Percentiles rank a stretch among this genome's conserved stretches.
These are phyloP conservation scores for Psidium guajava DNA, from an alignment of 345 rosid genomes.

Conservation along the genomic window DNA sequence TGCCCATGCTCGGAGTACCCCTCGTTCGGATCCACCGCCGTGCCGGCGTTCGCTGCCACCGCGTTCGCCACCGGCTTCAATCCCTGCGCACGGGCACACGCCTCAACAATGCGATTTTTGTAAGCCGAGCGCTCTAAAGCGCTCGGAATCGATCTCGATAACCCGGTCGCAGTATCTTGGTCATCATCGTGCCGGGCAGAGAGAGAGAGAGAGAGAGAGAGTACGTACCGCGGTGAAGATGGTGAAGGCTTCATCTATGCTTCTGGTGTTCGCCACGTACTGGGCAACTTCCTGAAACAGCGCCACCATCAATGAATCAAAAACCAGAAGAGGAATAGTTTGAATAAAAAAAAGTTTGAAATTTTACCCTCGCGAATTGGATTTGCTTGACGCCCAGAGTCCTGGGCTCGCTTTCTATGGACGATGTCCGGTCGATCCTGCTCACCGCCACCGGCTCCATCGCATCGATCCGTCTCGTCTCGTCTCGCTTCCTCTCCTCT, in stretches of 20 bases:
- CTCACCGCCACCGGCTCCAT: neutral
- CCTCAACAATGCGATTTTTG: neutral
- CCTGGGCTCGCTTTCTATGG: constrained; percentile 10
- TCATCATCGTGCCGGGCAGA: neutral
- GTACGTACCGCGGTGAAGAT: neutral
- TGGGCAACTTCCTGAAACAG: neutral
- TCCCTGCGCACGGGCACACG: neutral
- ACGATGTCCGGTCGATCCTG: constrained; percentile 1
- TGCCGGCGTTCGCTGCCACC: neutral
- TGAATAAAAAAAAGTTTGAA: too few relatives aligned
- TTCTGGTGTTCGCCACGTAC: neutral
- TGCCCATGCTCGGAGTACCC: neutral
- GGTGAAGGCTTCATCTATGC: neutral
- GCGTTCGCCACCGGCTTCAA: neutral
- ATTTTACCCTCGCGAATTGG: constrained; percentile 4
- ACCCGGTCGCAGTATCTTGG: neutral
- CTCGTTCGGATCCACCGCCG: neutral
- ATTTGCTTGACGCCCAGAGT: constrained; percentile 1
- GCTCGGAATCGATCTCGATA: neutral
- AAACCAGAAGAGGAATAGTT: neutral
- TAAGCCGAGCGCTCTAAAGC: neutral
- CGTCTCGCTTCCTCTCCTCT: neutral
- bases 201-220: neutral
- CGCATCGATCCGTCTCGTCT: neutral
- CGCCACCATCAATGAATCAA: neutral